These are phyloP conservation scores for Trypanosoma lewisi DNA, from an alignment of 208 protist species.

Conservation along the genomic window DNA sequence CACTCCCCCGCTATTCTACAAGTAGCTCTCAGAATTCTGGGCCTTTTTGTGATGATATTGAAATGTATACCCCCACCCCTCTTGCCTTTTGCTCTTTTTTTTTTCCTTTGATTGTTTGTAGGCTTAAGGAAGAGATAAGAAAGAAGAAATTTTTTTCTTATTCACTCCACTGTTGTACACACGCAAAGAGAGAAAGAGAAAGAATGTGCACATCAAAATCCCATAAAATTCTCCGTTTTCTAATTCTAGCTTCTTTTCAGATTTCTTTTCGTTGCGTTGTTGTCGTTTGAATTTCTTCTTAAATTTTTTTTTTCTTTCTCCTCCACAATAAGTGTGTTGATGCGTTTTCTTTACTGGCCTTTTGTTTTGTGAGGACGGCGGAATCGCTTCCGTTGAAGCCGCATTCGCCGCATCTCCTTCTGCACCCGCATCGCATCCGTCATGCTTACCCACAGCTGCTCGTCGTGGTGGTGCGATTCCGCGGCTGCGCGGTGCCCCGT, in stretches of 20 bases:
- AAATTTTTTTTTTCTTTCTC: not conserved
- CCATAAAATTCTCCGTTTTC: not conserved
- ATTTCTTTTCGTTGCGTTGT: not conserved
- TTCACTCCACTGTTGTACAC: not conserved
- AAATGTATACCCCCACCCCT: not conserved
- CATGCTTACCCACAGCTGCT: slow-evolving; percentile 41
- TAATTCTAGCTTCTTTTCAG: not conserved
- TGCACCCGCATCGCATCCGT: slow-evolving; percentile 44
- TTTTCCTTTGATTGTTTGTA: not conserved
- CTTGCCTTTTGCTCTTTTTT: not conserved
- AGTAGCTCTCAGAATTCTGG: too few relatives aligned
- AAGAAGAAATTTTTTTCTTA: not conserved
- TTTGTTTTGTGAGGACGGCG: slow-evolving; percentile 34
- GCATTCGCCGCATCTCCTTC: slow-evolving; percentile 48
- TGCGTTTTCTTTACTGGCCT: not conserved
- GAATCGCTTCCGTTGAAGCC: slow-evolving; percentile 44
- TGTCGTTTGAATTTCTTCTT: not conserved
- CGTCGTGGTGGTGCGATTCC: not conserved
- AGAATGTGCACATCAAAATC: not conserved
- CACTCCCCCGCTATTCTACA: not conserved
- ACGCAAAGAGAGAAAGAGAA: not conserved
- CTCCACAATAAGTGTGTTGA: too few relatives aligned
- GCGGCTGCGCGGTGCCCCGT: slow-evolving; percentile 13
- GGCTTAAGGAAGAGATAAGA: not conserved
- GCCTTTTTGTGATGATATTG: too few relatives aligned